Percentiles rank a stretch among this genome's conserved stretches.
These are phyloP conservation scores for Hanseniaspora jakobsenii DNA, from an alignment of 805 yeast genomes.

Conservation along the genomic window DNA sequence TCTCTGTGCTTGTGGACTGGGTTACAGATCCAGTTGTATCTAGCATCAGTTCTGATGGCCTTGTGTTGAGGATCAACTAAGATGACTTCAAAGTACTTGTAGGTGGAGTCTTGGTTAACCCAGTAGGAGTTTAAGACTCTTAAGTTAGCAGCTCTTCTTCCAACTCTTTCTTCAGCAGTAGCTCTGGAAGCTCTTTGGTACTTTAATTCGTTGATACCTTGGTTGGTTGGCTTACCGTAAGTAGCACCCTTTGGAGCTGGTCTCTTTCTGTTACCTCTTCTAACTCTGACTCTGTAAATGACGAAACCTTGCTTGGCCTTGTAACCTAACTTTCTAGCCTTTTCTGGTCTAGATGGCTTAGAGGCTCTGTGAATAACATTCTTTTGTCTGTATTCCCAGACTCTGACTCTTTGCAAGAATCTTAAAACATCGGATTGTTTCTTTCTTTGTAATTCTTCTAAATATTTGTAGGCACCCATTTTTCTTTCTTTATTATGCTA, in stretches of 20 bases:
- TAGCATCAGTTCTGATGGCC: constrained; percentile 97
- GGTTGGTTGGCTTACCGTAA: constrained; percentile 99
- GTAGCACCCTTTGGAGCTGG: constrained; percentile 99
- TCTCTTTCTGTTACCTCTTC: constrained; percentile 99
- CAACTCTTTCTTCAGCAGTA: constrained; percentile 99
- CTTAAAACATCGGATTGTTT: constrained; percentile 99
- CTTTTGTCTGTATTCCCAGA: constrained; percentile 99
- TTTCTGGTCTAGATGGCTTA: constrained; percentile 98
- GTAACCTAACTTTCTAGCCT: constrained; percentile 99
- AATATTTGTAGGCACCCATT: constrained; percentile 99
- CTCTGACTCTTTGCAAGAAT: constrained; percentile 98
- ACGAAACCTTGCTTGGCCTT: constrained; percentile 99
- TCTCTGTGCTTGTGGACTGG: constrained; percentile 99
- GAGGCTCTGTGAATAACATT: constrained; percentile 97
- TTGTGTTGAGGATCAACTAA: constrained; percentile 94
- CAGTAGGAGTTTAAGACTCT: constrained; percentile 99
- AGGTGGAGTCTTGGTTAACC: constrained; percentile 98
- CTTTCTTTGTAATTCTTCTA: constrained; percentile 98
- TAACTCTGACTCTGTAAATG: constrained; percentile 96
- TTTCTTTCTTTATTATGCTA: no score
- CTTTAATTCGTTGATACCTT: constrained; percentile 98
- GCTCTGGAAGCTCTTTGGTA: constrained; percentile 97
- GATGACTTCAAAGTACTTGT: constrained; percentile 98
- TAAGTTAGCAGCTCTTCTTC: constrained; percentile 96
- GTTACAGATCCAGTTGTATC: constrained; percentile 99